These are phyloP conservation scores for Aspergillus awamori DNA, from an alignment of 2,329 filamentous ascomycete species.

Conservation along the genomic window DNA sequence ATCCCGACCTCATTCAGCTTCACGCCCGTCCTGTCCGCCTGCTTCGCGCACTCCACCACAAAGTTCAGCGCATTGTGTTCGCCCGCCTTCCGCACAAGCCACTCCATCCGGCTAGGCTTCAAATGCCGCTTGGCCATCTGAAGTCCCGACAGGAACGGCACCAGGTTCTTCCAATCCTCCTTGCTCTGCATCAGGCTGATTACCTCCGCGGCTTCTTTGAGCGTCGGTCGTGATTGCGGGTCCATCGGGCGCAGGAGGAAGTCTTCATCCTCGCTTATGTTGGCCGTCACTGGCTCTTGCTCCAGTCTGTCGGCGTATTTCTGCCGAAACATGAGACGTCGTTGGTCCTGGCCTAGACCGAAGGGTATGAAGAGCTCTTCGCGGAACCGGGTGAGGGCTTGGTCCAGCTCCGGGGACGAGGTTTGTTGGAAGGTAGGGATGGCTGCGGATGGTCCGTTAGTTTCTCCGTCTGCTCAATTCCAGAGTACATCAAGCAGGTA, in stretches of 20 bases:
- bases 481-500: background rate
- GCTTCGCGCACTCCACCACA: slow-evolving; percentile 42
- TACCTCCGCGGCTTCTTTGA: slow-evolving; percentile 34
- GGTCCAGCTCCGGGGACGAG: slow-evolving; percentile 45
- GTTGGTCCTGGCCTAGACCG: slow-evolving; percentile 41
- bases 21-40: slow-evolving; percentile 40
- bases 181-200: slow-evolving; percentile 40
- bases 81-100: slow-evolving; percentile 43
- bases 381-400: slow-evolving; percentile 45
- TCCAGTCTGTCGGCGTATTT: slow-evolving; percentile 39
- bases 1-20: slow-evolving; percentile 33
- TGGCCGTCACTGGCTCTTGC: slow-evolving; percentile 45
- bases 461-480: background rate
- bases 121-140: slow-evolving; percentile 33
- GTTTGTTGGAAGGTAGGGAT: slow-evolving; percentile 46
- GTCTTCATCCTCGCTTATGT: slow-evolving; percentile 42
- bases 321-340: slow-evolving; percentile 43
- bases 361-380: slow-evolving; percentile 49
- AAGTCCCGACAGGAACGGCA: slow-evolving; percentile 45
- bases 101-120: slow-evolving; percentile 31
- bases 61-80: slow-evolving; percentile 38
- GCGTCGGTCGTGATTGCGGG: slow-evolving; percentile 36
- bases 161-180: slow-evolving; percentile 46
- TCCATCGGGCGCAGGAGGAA: slow-evolving; percentile 44
- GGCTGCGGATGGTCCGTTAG: slow-evolving; percentile 21